Percentiles rank a stretch among this genome's conserved stretches.
phyloP scores from a whole-genome alignment of 768 basidiomycete genomes.

The Amanita phalloides region DNA sequence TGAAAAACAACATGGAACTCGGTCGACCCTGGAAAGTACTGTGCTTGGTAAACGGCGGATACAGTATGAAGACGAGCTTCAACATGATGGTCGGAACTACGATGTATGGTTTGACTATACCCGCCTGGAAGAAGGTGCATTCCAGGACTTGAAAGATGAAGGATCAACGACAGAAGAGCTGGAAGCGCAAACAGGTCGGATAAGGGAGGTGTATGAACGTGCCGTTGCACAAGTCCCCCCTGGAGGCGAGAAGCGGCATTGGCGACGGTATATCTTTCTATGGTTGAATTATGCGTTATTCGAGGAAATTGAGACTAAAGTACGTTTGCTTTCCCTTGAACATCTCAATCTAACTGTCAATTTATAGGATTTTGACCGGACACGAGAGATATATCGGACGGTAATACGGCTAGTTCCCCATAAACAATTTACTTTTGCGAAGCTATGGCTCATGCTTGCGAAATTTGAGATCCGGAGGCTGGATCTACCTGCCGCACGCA shows the following conservation, averaged over 20 bases:
- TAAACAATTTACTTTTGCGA: constrained; percentile 95
- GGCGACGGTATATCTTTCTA: constrained; percentile 83
- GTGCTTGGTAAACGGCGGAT: constrained; percentile 97
- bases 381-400: constrained; percentile 89
- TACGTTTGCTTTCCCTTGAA: constrained; percentile 13
- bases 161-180: constrained; percentile 65
- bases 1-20: constrained; percentile 94
- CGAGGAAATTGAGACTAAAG: constrained; percentile 94
- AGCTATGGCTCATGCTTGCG: constrained; percentile 89
- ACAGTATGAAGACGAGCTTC: constrained; percentile 94
- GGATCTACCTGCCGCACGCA: constrained; percentile 76
- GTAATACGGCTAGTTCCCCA: constrained; percentile 86
- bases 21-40: constrained; percentile 80
- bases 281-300: constrained; percentile 96
- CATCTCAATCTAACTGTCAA: neutral
- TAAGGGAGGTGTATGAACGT: constrained; percentile 91
- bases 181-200: constrained; percentile 47
- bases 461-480: constrained; percentile 84
- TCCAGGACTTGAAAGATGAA: constrained; percentile 63
- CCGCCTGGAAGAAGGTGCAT: constrained; percentile 84
- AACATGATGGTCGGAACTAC: constrained; percentile 88
- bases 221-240: constrained; percentile 95
- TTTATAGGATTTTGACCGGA: constrained; percentile 66
- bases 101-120: constrained; percentile 99
- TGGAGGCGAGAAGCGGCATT: constrained; percentile 85